Evolutionary conservation across 768 basidiomycete genomes (phyloP).

Genomic region (Boletus coccyginus): DNA sequence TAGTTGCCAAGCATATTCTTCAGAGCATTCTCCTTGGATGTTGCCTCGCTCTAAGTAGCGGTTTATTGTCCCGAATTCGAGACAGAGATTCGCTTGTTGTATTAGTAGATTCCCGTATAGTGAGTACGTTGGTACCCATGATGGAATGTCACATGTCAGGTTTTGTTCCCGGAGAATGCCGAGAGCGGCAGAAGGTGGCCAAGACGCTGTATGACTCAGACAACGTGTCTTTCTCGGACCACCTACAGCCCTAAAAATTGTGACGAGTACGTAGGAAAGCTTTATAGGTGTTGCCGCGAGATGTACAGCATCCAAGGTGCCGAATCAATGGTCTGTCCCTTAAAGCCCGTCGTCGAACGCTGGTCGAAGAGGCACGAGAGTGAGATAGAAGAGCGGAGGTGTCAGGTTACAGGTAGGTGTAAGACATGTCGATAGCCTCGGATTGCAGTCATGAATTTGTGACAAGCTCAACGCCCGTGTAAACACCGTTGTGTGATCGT

Average conservation of each 20-base stretch:
- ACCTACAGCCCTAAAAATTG: too few species aligned
- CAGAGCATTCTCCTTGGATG: background rate
- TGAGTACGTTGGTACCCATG: conserved; percentile 1
- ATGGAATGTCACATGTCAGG: background rate
- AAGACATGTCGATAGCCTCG: too few species aligned
- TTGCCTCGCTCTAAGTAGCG: background rate
- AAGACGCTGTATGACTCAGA: too few species aligned
- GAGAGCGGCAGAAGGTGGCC: background rate
- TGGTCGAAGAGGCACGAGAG: too few species aligned
- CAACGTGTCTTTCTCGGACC: too few species aligned
- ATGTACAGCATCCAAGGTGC: too few species aligned
- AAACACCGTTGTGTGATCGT: background rate
- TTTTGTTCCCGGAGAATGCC: background rate
- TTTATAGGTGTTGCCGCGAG: too few species aligned
- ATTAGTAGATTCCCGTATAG: background rate
- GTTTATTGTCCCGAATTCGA: conserved; percentile 1
- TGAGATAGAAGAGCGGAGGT: too few species aligned
- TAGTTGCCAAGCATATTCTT: background rate
- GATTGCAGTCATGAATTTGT: background rate
- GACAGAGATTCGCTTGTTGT: background rate
- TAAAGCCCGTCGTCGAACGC: too few species aligned
- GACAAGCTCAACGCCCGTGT: background rate
- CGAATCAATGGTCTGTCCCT: too few species aligned
- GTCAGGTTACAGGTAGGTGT: too few species aligned
- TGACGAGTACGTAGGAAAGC: too few species aligned